A percentile compares a stretch with the other conserved stretches of the same genome.
phyloP scores from a whole-genome alignment of 169 alveolate species.

The Ichthyophthirius multifiliis region DNA sequence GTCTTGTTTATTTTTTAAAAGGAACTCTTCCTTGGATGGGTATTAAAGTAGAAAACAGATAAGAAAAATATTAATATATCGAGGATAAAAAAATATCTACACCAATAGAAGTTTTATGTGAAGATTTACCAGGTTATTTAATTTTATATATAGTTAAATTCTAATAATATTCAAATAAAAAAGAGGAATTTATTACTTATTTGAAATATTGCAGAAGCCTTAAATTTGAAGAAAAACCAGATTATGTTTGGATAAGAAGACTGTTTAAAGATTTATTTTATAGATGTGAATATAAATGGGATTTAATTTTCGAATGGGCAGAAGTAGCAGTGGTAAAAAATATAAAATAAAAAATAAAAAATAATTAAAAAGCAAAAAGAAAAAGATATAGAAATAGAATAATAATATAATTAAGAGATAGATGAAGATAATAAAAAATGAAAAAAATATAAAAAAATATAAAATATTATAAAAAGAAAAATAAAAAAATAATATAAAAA shows the following conservation, averaged over 20 bases:
- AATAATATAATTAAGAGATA: too few relatives aligned
- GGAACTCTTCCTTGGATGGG: conserved; percentile 78
- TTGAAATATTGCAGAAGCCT: conserved; percentile 93
- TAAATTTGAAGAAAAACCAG: conserved; percentile 96
- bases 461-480: too few relatives aligned
- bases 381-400: too few relatives aligned
- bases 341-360: too few relatives aligned
- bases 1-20: conserved; percentile 54
- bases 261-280: conserved; percentile 93
- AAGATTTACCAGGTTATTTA: conserved; percentile 60
- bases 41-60: conserved; percentile 61
- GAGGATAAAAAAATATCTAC: conserved; percentile 67
- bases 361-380: too few relatives aligned
- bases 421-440: too few relatives aligned
- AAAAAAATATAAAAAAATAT: too few relatives aligned
- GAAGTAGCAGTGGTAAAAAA: neutral
- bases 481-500: too few relatives aligned
- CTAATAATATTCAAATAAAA: neutral
- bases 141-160: neutral
- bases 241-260: conserved; percentile 93
- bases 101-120: conserved; percentile 61
- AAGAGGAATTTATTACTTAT: conserved; percentile 88
- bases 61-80: conserved; percentile 67
- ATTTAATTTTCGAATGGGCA: conserved; percentile 34
- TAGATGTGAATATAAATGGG: conserved; percentile 65